Percentiles rank a stretch among this genome's conserved stretches.
These are phyloP conservation scores for Trypanosoma avium DNA, from an alignment of 208 protist species.

Conservation along the genomic window DNA sequence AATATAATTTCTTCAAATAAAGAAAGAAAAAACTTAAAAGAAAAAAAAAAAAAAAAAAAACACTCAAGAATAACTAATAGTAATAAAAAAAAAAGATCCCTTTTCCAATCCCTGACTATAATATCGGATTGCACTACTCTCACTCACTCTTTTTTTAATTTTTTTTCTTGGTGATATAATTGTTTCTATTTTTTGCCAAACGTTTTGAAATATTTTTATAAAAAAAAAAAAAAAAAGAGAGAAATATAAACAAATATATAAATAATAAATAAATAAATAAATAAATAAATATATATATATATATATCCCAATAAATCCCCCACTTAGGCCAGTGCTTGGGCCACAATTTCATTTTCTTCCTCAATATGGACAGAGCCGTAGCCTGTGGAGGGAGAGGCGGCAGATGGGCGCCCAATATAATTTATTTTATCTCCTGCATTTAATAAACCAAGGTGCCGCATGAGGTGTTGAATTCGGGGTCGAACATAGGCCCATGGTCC, in stretches of 20 bases:
- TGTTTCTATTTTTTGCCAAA: too few species aligned
- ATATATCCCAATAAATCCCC: too few species aligned
- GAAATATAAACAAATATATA: neutral
- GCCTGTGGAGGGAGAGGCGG: constrained; percentile 90
- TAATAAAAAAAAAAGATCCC: too few species aligned
- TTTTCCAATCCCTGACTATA: too few species aligned
- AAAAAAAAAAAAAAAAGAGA: constrained; percentile 6
- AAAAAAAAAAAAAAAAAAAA: constrained; percentile 11
- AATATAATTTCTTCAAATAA: neutral
- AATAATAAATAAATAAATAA: neutral
- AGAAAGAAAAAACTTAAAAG: neutral
- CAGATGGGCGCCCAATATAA: constrained; percentile 70
- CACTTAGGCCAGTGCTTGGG: constrained; percentile 63
- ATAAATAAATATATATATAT: neutral
- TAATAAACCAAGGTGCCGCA: constrained; percentile 54
- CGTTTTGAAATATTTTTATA: too few species aligned
- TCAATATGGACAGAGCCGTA: constrained; percentile 86
- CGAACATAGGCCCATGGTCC: constrained; percentile 93
- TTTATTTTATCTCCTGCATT: constrained; percentile 39
- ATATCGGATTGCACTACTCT: too few species aligned
- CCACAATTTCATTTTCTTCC: constrained; percentile 80
- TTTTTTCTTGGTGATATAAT: too few species aligned
- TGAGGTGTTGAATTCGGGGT: constrained; percentile 74
- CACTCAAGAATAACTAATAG: neutral
- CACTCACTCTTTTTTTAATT: too few species aligned